phyloP scores from a whole-genome alignment of 2,329 filamentous ascomycete genomes.

The Colletotrichum limetticola region DNA sequence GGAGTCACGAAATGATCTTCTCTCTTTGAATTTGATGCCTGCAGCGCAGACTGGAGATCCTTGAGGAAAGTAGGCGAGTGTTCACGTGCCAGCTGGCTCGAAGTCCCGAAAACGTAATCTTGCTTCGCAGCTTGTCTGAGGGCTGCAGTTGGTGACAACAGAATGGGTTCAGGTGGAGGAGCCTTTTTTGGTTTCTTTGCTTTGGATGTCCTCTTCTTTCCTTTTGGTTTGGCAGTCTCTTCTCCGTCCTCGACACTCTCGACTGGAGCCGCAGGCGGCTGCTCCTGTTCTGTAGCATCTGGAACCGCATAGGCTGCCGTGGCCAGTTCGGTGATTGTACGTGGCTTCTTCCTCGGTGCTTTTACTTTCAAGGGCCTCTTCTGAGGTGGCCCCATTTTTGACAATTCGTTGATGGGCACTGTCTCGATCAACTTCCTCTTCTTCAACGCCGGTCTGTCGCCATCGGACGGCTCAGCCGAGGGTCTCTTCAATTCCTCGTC shows the following conservation, averaged over 20 bases:
- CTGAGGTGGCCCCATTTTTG: slow-evolving; percentile 37
- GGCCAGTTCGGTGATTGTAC: slow-evolving; percentile 82
- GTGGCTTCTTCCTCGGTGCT: slow-evolving; percentile 73
- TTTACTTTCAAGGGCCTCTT: slow-evolving; percentile 59
- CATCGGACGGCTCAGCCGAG: slow-evolving; percentile 36
- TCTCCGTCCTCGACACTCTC: slow-evolving; percentile 40
- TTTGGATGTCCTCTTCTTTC: slow-evolving; percentile 48
- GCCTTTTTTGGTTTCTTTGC: slow-evolving; percentile 49
- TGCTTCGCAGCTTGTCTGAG: slow-evolving; percentile 73
- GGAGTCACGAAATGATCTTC: slow-evolving; percentile 52
- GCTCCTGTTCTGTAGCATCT: slow-evolving; percentile 45
- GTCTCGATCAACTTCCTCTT: slow-evolving; percentile 69
- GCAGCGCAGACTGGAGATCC: slow-evolving; percentile 71
- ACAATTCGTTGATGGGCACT: slow-evolving; percentile 49
- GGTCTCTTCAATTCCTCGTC: slow-evolving; percentile 37
- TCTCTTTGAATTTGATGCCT: slow-evolving; percentile 61
- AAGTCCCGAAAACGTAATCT: slow-evolving; percentile 86
- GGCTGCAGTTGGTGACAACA: slow-evolving; percentile 78
- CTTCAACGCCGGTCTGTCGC: slow-evolving; percentile 50
- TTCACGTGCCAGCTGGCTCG: slow-evolving; percentile 81
- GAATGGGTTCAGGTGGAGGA: slow-evolving; percentile 53
- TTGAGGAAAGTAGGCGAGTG: slow-evolving; percentile 75
- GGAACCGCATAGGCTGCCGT: slow-evolving; percentile 73
- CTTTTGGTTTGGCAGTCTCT: slow-evolving; percentile 45
- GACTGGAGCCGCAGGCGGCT: slow-evolving; percentile 39